Evolutionary conservation across 441 rosid genomes (phyloP).

Genomic region (Metrosideros polymorpha): DNA sequence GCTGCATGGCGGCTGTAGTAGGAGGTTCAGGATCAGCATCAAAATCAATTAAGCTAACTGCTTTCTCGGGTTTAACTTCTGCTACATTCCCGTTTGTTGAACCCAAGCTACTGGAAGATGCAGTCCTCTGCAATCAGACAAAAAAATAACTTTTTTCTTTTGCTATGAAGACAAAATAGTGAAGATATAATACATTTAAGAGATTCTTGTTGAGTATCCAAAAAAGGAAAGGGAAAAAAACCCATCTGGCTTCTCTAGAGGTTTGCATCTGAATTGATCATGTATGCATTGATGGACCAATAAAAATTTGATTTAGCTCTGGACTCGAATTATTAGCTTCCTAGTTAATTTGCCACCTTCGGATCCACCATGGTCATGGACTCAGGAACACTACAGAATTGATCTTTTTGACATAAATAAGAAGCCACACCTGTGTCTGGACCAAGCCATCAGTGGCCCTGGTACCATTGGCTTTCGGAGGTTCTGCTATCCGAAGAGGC

Average conservation of each 20-base stretch:
- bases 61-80: constrained; percentile 56
- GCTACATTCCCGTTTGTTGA: constrained; percentile 44
- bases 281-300: not conserved
- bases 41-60: constrained; percentile 87
- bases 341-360: not conserved
- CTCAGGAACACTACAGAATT: not conserved
- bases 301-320: not conserved
- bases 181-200: not conserved
- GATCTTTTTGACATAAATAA: not conserved
- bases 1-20: constrained; percentile 27
- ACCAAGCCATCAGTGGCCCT: constrained; percentile 33
- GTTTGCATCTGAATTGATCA: not conserved
- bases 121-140: constrained; percentile 52
- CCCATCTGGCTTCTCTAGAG: not conserved
- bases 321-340: not conserved
- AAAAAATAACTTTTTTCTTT: not conserved
- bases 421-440: constrained; percentile 49
- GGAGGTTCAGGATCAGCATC: constrained; percentile 82
- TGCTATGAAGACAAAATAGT: constrained; percentile 2
- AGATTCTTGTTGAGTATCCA: not conserved
- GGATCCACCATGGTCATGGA: not conserved
- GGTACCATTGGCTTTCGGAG: constrained; percentile 60
- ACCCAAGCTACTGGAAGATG: constrained; percentile 60
- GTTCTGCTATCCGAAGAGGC: constrained; percentile 83
- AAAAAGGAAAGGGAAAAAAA: not conserved